Evolutionary conservation across 1,284 basidiomycete genomes (phyloP).

Genomic region (Puccinia polysora): DNA sequence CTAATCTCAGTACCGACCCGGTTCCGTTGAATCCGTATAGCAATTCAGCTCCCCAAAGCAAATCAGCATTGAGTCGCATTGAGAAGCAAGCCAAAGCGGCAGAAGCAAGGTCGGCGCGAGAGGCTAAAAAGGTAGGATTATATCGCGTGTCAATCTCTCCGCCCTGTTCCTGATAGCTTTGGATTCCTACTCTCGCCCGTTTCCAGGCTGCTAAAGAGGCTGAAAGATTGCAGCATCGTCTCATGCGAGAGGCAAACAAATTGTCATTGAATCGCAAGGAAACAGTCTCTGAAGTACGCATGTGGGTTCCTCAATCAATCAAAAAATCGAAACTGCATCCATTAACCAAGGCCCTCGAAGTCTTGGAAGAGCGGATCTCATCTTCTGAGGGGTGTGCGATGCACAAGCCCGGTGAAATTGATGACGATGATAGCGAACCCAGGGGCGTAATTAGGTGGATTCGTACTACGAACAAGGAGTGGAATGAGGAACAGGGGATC

Average conservation of each 20-base stretch:
- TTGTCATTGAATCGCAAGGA: constrained; percentile 18
- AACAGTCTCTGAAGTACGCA: constrained; percentile 17
- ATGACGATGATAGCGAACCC: constrained; percentile 1
- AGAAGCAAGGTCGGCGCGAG: constrained; percentile 13
- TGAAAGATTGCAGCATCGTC: constrained; percentile 6
- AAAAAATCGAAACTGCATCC: constrained; percentile 14
- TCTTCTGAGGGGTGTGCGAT: constrained; percentile 12
- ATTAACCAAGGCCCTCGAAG: constrained; percentile 12
- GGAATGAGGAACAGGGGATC: constrained; percentile 14
- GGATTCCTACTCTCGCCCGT: neutral
- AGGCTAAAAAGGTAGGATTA: constrained; percentile 35
- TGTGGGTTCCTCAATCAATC: constrained; percentile 15
- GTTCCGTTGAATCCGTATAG: neutral
- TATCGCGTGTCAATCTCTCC: too few relatives aligned
- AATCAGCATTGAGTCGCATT: neutral
- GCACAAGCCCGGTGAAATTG: neutral
- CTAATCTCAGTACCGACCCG: neutral
- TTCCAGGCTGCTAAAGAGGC: constrained; percentile 18
- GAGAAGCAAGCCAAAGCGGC: constrained; percentile 29
- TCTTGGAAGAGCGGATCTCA: constrained; percentile 9
- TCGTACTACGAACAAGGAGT: constrained; percentile 13
- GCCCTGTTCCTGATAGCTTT: neutral
- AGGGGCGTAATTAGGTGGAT: constrained; percentile 23
- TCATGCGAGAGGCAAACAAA: constrained; percentile 24
- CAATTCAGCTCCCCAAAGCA: neutral